phyloP scores from a whole-genome alignment of 23 red algal species.

The Agarophyton chilense region DNA sequence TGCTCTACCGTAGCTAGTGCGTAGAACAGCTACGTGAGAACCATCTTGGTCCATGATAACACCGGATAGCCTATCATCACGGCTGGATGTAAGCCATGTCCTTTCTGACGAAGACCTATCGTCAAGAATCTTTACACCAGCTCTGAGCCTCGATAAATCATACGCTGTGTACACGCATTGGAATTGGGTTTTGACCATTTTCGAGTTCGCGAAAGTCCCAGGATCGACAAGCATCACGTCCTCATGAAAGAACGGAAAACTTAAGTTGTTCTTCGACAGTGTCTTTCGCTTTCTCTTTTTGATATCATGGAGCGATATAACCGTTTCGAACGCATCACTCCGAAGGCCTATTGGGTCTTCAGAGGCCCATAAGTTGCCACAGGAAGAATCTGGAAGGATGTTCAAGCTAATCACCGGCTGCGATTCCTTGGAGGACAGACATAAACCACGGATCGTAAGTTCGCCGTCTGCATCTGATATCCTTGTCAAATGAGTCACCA shows the following conservation, averaged over 20 bases:
- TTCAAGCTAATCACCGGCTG: neutral
- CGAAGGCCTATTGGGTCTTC: neutral
- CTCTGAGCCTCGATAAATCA: neutral
- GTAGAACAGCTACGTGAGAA: neutral
- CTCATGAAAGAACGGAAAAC: neutral
- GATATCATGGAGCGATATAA: neutral
- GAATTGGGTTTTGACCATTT: neutral
- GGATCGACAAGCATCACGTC: neutral
- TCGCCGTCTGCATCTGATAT: neutral
- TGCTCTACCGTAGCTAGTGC: neutral
- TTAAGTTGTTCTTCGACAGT: neutral
- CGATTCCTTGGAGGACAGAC: neutral
- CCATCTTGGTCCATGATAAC: neutral
- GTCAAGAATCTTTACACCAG: neutral
- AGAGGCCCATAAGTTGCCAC: neutral
- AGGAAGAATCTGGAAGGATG: neutral
- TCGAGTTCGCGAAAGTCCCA: neutral
- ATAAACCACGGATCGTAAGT: neutral
- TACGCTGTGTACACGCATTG: conserved; percentile 10
- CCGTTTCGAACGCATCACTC: neutral
- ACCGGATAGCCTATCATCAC: conserved; percentile 15
- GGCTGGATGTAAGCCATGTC: neutral
- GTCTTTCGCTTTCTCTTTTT: neutral
- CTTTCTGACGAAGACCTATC: neutral
- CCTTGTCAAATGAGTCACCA: neutral